These are phyloP conservation scores for Daldinia sp. DNA, from an alignment of 2,329 filamentous ascomycete genomes.

Conservation along the genomic window DNA sequence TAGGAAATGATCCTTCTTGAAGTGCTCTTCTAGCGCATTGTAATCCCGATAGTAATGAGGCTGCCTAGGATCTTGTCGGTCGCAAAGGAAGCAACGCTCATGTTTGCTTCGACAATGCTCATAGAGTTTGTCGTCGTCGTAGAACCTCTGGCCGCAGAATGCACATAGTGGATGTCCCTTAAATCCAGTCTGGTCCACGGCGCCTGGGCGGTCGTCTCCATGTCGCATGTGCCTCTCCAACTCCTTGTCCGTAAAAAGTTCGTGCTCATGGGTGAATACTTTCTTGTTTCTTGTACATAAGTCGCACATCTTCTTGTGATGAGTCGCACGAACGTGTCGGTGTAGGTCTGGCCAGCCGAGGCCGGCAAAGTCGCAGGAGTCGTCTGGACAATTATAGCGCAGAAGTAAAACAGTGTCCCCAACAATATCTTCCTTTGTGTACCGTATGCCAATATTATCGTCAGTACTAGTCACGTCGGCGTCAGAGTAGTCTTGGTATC, in stretches of 20 bases:
- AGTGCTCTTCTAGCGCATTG: slow-evolving; percentile 86
- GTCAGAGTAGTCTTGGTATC: slow-evolving; percentile 83
- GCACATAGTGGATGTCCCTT: slow-evolving; percentile 94
- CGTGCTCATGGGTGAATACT: slow-evolving; percentile 97
- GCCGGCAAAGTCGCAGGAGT: slow-evolving; percentile 79
- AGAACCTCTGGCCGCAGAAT: slow-evolving; percentile 93
- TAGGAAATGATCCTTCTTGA: slow-evolving; percentile 85
- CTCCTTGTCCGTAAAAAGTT: slow-evolving; percentile 85
- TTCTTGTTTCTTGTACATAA: slow-evolving; percentile 87
- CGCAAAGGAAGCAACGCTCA: slow-evolving; percentile 94
- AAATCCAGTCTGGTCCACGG: slow-evolving; percentile 93
- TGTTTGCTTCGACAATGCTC: slow-evolving; percentile 94
- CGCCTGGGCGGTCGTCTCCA: slow-evolving; percentile 91
- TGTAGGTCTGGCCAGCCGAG: slow-evolving; percentile 81
- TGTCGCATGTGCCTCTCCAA: slow-evolving; percentile 88
- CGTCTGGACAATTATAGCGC: slow-evolving; percentile 94
- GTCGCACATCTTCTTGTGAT: slow-evolving; percentile 75
- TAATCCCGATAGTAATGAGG: slow-evolving; percentile 96
- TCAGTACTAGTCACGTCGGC: slow-evolving; percentile 82
- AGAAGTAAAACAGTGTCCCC: slow-evolving; percentile 90
- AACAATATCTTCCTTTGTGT: slow-evolving; percentile 88
- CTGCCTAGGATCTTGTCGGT: slow-evolving; percentile 74
- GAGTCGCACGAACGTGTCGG: slow-evolving; percentile 82
- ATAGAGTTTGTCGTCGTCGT: slow-evolving; percentile 95
- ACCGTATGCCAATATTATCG: slow-evolving; percentile 89